A percentile compares a stretch with the other conserved stretches of the same genome.
Evolutionary conservation across 179 eudicot genomes (phyloP).

Genomic region (Nepenthes alata): DNA sequence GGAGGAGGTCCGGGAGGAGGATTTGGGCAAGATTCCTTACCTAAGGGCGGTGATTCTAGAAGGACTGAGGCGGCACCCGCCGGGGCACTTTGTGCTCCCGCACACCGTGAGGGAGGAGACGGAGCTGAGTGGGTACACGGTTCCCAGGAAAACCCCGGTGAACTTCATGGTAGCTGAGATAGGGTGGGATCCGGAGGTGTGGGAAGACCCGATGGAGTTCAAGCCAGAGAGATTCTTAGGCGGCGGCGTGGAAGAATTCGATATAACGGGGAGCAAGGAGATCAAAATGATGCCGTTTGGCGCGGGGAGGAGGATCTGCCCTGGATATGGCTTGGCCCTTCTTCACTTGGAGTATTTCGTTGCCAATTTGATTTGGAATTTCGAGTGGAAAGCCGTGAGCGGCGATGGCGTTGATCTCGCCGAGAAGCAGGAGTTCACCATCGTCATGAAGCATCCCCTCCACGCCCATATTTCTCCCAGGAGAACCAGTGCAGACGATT

Average conservation of each 20-base stretch:
- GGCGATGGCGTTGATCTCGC: slow-evolving; percentile 6
- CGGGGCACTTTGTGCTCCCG: slow-evolving; percentile 4
- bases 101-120: slow-evolving; percentile 1
- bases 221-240: slow-evolving; percentile 11
- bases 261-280: slow-evolving; percentile 5
- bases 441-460: slow-evolving; percentile 11
- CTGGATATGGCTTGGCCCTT: not conserved
- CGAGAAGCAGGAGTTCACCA: slow-evolving; percentile 7
- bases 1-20: slow-evolving; percentile 1
- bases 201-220: slow-evolving; percentile 13
- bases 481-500: not conserved
- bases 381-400: slow-evolving; percentile 2
- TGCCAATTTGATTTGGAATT: slow-evolving; percentile 9
- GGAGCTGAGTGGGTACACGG: slow-evolving; percentile 3
- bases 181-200: slow-evolving; percentile 7
- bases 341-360: slow-evolving; percentile 10
- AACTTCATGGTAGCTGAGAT: slow-evolving; percentile 6
- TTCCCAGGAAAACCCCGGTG: slow-evolving; percentile 1
- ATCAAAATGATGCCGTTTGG: slow-evolving; percentile 16
- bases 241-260: not conserved
- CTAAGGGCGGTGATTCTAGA: slow-evolving; percentile 7
- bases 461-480: not conserved
- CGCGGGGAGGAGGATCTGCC: slow-evolving; percentile 12
- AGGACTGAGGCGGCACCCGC: slow-evolving; percentile 9
- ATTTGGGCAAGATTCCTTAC: slow-evolving; percentile 5